Conservation (phyloP, 148 eudicot species). For the Fagopyrum esculentum region DNA sequence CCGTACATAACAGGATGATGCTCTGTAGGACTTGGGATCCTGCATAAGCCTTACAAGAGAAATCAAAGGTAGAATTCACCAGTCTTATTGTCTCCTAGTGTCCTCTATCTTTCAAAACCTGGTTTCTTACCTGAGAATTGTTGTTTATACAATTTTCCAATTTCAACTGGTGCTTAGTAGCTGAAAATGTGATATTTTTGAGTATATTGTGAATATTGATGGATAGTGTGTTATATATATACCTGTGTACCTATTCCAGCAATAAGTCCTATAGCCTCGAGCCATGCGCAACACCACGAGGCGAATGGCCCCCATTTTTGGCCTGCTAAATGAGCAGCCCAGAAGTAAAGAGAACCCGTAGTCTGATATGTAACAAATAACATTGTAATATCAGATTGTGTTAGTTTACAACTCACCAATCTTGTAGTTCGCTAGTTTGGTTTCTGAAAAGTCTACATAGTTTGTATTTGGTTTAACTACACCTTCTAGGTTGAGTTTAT, state of each 20-base stretch:
- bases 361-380: slow-evolving; percentile 26
- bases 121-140: no score
- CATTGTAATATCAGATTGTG: neutral
- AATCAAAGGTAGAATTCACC: no score
- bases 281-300: slow-evolving; percentile 74
- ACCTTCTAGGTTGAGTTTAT: neutral
- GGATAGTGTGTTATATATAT: neutral
- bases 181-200: neutral
- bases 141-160: no score
- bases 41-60: slow-evolving; percentile 40
- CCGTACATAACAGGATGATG: slow-evolving; percentile 49
- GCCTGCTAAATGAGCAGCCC: slow-evolving; percentile 70
- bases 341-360: slow-evolving; percentile 59
- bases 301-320: slow-evolving; percentile 66
- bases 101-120: neutral
- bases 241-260: slow-evolving; percentile 69
- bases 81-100: no score
- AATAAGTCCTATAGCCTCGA: slow-evolving; percentile 56
- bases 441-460: no score
- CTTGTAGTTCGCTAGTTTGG: no score
- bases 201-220: neutral
- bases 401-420: no score
- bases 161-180: no score
- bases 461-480: no score
- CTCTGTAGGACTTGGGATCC: slow-evolving; percentile 54